Percentiles rank a stretch among this genome's conserved stretches.
Evolutionary conservation across 2,329 filamentous ascomycete species (phyloP).

Genomic region (Thielaviopsis ethacetica): DNA sequence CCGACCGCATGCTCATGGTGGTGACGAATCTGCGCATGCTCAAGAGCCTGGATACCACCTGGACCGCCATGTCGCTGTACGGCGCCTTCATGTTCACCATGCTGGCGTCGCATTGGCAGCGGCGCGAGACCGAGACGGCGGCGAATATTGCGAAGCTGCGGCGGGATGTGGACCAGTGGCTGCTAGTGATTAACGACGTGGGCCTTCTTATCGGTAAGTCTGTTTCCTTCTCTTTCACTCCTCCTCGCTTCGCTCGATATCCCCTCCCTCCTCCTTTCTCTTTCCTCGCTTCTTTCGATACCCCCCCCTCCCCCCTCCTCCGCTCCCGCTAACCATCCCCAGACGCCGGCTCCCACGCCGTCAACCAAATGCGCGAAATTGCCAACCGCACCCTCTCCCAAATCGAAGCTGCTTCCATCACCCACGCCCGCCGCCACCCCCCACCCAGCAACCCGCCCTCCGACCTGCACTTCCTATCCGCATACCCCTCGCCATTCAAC

Average conservation of each 20-base stretch:
- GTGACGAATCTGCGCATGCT: constrained; percentile 43
- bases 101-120: constrained; percentile 52
- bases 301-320: too few relatives aligned
- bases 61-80: constrained; percentile 59
- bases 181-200: constrained; percentile 50
- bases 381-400: constrained; percentile 34
- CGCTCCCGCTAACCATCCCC: constrained; percentile 13
- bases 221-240: neutral
- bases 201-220: constrained; percentile 48
- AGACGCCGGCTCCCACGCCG: constrained; percentile 30
- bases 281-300: too few relatives aligned
- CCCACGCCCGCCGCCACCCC: too few relatives aligned
- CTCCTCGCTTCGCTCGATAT: too few relatives aligned
- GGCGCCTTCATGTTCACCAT: constrained; percentile 58
- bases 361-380: constrained; percentile 29
- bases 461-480: neutral
- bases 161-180: constrained; percentile 53
- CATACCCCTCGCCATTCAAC: too few relatives aligned
- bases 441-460: neutral
- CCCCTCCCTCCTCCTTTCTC: too few relatives aligned
- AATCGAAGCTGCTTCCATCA: constrained; percentile 23
- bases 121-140: constrained; percentile 40
- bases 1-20: constrained; percentile 45
- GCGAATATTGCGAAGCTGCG: constrained; percentile 44
- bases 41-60: constrained; percentile 60